Conservation (phyloP, 225 moss, liverwort and hornwort genomes). For the Pleurozium schreberi region DNA sequence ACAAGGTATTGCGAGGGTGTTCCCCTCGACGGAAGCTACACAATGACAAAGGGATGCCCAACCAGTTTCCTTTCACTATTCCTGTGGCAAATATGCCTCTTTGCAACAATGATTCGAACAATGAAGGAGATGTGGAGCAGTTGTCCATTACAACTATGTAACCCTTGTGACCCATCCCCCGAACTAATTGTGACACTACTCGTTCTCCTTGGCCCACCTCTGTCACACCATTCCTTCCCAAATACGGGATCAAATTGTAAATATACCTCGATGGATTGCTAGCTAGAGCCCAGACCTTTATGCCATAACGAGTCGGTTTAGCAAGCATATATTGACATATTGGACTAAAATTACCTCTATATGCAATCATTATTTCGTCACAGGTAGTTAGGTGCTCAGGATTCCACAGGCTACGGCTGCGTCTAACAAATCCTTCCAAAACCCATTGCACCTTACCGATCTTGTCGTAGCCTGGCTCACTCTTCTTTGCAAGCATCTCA, state of each 20-base stretch:
- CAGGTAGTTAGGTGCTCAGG: rapidly evolving
- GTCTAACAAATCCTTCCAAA: rapidly evolving
- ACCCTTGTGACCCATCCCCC: not conserved
- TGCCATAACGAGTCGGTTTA: not conserved
- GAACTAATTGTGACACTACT: not conserved
- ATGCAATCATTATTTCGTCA: not conserved
- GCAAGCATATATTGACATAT: not conserved
- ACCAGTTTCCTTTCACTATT: rapidly evolving
- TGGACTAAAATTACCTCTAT: not conserved
- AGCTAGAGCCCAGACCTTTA: not conserved
- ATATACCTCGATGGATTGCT: rapidly evolving
- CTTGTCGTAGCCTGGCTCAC: rapidly evolving
- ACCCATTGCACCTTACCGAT: not conserved
- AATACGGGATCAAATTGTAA: not conserved
- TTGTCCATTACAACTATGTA: not conserved
- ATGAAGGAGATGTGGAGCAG: rapidly evolving
- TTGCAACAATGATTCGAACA: rapidly evolving
- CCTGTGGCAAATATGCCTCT: rapidly evolving
- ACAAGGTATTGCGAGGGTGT: not conserved
- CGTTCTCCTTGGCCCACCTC: not conserved
- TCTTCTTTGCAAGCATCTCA: rapidly evolving
- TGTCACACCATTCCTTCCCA: not conserved
- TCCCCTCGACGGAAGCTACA: rapidly evolving
- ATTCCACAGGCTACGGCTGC: rapidly evolving
- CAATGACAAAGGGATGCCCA: rapidly evolving